Evolutionary conservation across 1,284 basidiomycete genomes (phyloP).

Genomic region (Hypsizygus ulmarius): DNA sequence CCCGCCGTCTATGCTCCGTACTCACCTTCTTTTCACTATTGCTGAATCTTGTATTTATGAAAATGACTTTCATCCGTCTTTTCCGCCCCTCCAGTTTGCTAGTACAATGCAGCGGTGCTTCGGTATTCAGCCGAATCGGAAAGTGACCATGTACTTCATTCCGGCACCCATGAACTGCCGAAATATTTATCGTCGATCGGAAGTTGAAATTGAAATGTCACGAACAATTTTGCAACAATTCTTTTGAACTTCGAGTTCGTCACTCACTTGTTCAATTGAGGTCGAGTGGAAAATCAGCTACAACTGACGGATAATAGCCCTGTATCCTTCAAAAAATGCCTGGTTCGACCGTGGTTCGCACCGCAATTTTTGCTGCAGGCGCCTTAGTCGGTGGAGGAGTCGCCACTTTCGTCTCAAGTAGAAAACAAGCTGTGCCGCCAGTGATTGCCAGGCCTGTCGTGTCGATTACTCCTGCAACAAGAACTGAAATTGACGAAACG

Average conservation of each 20-base stretch:
- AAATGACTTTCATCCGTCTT: slow-evolving; percentile 14
- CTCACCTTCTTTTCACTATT: slow-evolving; percentile 14
- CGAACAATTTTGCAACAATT: too few relatives aligned
- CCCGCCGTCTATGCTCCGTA: slow-evolving; percentile 20
- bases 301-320: too few relatives aligned
- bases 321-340: slow-evolving; percentile 27
- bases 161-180: too few relatives aligned
- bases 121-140: too few relatives aligned
- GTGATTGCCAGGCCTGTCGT: slow-evolving; percentile 16
- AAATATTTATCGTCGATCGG: too few relatives aligned
- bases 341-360: slow-evolving; percentile 50
- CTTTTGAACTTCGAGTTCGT: too few relatives aligned
- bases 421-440: slow-evolving; percentile 19
- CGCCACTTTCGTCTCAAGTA: slow-evolving; percentile 28
- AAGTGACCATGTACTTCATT: too few relatives aligned
- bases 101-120: neutral
- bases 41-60: slow-evolving; percentile 25
- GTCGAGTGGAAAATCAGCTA: too few relatives aligned
- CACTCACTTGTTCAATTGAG: too few relatives aligned
- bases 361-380: slow-evolving; percentile 71
- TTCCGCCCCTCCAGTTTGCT: too few relatives aligned
- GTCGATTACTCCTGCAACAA: slow-evolving; percentile 21
- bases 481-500: slow-evolving; percentile 36
- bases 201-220: too few relatives aligned
- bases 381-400: slow-evolving; percentile 69